phyloP scores from a whole-genome alignment of 2,329 filamentous ascomycete genomes.

The Venturia asperata region DNA sequence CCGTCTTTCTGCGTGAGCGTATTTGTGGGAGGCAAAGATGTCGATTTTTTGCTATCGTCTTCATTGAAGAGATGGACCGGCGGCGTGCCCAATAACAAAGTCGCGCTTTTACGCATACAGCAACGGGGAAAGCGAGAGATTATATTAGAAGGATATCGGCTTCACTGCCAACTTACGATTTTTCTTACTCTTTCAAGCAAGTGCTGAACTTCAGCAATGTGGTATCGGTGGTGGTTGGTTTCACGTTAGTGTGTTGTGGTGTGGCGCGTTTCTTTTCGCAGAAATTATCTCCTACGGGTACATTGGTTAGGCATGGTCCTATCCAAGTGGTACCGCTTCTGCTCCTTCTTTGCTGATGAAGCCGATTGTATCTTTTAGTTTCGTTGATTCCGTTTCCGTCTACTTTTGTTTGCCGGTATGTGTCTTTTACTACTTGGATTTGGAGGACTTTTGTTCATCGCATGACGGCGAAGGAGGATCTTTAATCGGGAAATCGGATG shows the following conservation, averaged over 20 bases:
- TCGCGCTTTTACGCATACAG: slow-evolving; percentile 5
- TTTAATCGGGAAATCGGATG: neutral
- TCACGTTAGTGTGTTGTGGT: neutral
- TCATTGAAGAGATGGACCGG: neutral
- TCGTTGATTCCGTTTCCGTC: neutral
- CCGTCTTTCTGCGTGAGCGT: neutral
- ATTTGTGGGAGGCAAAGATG: neutral
- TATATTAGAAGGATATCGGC: slow-evolving; percentile 11
- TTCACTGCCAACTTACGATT: slow-evolving; percentile 12
- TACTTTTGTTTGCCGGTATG: neutral
- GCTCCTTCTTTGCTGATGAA: too few species aligned
- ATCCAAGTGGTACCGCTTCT: neutral
- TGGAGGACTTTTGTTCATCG: neutral
- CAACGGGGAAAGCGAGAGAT: neutral
- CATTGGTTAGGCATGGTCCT: neutral
- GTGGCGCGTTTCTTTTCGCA: neutral
- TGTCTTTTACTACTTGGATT: neutral
- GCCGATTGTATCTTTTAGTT: neutral
- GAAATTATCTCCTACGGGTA: neutral
- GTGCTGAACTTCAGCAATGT: neutral
- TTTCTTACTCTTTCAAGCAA: neutral
- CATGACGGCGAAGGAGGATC: neutral
- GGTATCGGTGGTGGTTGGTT: neutral
- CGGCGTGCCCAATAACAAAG: neutral
- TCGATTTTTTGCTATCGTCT: neutral